Base-by-base conservation (phyloP, 2,329 filamentous ascomycete genomes). In the Clarireedia hainanense region DNA sequence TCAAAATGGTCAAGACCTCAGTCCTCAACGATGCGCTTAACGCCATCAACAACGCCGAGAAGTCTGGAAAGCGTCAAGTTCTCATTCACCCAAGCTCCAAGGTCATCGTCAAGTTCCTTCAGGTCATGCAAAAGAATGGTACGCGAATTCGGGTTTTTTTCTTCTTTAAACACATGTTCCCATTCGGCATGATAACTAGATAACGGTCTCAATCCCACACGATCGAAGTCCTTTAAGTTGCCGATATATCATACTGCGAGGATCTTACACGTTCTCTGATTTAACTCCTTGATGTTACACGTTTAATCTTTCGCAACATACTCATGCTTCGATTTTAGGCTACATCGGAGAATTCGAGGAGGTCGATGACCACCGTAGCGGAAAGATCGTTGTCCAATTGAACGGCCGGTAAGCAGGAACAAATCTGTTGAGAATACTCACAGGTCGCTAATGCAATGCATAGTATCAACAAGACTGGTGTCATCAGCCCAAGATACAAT, bases 1-100 rank as follows among this genome's bases (percentile, higher is more conserved):
- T 75, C 84, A 96, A 88, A 75, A 99, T 99, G 92, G 91, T 96
- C 79, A 91, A 89, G 82, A 97, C 94, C 73, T 96, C 91, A 76
- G 94, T 97, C 73, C 91, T 99, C 78, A 95, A 97, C 85, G 94
- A 99, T 87, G 91, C 89, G 75, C 88, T 96, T 73, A 96, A 96
- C 77, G 83, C 85, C 82, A 97, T 99, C 88, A 99, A 99, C 91
- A 99, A 99, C 79, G 94, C 94, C 83, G 95, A 99, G 86, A 97
- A 99, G 88, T 83, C 89, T 70, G 94, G 94, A 81, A 97, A 97
- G 88, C 91, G 94, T 74, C 94, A 99, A 82, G 94, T 97, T 74
- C 74, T 99, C 76, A 96, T 99, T 84, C 86, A 91, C 72, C 94
- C 95, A 70, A 88, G 84, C 76, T 97, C 94, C 78, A 99, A 99